phyloP scores from a whole-genome alignment of 441 rosid genomes.

The Populus hybrid region DNA sequence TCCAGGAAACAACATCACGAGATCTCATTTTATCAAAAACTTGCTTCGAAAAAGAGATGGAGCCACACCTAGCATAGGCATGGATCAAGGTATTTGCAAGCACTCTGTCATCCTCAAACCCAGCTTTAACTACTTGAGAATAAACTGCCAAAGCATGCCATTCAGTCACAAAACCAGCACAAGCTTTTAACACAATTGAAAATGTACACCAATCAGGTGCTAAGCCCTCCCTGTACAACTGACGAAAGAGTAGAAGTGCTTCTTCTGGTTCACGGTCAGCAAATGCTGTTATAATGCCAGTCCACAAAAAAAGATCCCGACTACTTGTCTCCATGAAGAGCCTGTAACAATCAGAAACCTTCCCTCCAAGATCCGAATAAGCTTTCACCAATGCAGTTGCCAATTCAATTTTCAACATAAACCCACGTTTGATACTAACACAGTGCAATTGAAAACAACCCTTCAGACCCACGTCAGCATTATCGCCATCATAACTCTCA shows the following conservation, averaged over 20 bases:
- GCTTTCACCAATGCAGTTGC: constrained; percentile 69
- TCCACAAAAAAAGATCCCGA: constrained; percentile 67
- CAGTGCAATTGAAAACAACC: constrained; percentile 57
- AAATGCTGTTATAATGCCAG: constrained; percentile 63
- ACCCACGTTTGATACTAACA: constrained; percentile 49
- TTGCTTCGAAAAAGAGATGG: constrained; percentile 47
- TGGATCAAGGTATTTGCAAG: constrained; percentile 67
- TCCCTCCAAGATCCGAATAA: constrained; percentile 58
- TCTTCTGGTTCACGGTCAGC: constrained; percentile 57
- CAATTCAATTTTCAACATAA: constrained; percentile 52
- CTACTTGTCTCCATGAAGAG: constrained; percentile 48
- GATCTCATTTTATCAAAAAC: constrained; percentile 54
- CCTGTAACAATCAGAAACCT: constrained; percentile 45
- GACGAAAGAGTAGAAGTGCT: constrained; percentile 57
- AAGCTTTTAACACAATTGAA: constrained; percentile 76
- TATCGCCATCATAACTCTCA: constrained; percentile 29
- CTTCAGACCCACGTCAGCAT: constrained; percentile 31
- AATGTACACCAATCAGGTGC: constrained; percentile 68
- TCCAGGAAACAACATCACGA: constrained; percentile 65
- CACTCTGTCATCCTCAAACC: constrained; percentile 50
- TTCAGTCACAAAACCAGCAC: constrained; percentile 64
- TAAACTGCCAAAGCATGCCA: constrained; percentile 52
- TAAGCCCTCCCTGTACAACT: constrained; percentile 39
- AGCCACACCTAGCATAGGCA: constrained; percentile 70
- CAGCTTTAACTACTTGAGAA: constrained; percentile 53